A percentile compares a stretch with the other conserved stretches of the same genome.
Evolutionary conservation across 129 eudicot genomes (phyloP).

Genomic region (Flaveria bidentis): DNA sequence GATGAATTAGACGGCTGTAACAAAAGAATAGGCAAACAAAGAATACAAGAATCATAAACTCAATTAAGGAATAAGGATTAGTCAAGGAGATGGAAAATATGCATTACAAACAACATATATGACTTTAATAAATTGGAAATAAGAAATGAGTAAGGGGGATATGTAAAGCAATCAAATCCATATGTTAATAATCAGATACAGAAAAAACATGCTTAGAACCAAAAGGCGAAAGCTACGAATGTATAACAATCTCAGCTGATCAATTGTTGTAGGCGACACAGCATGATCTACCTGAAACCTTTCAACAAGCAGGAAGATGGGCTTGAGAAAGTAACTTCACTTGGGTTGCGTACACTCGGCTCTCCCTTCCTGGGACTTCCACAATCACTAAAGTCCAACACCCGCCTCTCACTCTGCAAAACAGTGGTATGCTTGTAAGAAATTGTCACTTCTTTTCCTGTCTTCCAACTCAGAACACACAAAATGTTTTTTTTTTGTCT

Average conservation of each 20-base stretch:
- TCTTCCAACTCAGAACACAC: no score
- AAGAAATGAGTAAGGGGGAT: no score
- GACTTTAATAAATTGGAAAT: neutral
- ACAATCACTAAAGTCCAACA: conserved; percentile 82
- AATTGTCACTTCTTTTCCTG: neutral
- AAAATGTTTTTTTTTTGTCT: neutral
- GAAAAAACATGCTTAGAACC: neutral
- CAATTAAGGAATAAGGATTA: neutral
- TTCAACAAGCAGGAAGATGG: conserved; percentile 75
- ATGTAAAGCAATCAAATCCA: neutral
- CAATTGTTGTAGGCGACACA: neutral
- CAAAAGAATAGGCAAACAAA: neutral
- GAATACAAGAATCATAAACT: neutral
- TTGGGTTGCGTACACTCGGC: conserved; percentile 34
- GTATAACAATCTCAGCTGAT: conserved; percentile 4
- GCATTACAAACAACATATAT: neutral
- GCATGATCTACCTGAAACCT: conserved; percentile 55
- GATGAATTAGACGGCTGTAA: no score
- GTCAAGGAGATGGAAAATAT: neutral
- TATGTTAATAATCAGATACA: neutral
- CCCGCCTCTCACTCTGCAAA: conserved; percentile 68
- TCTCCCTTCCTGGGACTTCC: conserved; percentile 59
- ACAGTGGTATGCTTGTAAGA: neutral
- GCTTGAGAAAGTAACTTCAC: conserved; percentile 46
- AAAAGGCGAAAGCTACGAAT: neutral